Evolutionary conservation across 1,284 basidiomycete species (phyloP), one percentile per base, ranked within the genome.

Genomic region (Austroboletus rostrupii): DNA sequence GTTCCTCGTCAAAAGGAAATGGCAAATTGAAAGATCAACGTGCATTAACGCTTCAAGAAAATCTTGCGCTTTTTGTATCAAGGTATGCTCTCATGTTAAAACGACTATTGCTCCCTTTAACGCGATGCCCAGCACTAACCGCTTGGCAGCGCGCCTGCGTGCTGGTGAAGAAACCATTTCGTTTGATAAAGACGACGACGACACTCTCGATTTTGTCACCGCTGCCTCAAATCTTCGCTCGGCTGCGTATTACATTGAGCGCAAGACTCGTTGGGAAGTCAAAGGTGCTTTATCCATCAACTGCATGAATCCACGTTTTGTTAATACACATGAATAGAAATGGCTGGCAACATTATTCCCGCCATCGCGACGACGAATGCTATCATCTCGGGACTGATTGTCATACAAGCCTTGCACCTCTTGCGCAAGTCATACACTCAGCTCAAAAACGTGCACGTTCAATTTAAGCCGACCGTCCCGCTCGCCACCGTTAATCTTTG

Each of bases 281-380:
- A 99, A 99, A 79, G 91, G 92, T 60, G 14, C 13, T 2, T 16
- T 19, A 13, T 33, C 16, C 38, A 12, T 20, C 31, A 38, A 19
- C 2, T 29, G 2, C 29, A 21, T 48, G 5, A 23, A 26, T 47
- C 37, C 17, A 43, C 29, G 2, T 20, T 39, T 10, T 32, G 7
- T 35, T 53, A 40, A 49, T 4, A 10, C 43, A n/a, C 17, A 19
- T 13, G 1, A 12, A 19, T 26, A 94, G 94, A 98, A 72, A 98
- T 98, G 91, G 97, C 97, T 0, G 96, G 97, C 12, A 99, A 99
- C 72, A 99, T 99, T 66, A 97, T 97, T 55, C 97, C 97, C 1
- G 97, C 97, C 2, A 98, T 99, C 59, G 97, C 97, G 2, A 98
- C 97, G 0, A 99, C 97, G 9, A 99, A 99, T 68, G 97, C 97